Evolutionary conservation across 305 asterid genomes (phyloP).

Genomic region (Rubia peregrina): DNA sequence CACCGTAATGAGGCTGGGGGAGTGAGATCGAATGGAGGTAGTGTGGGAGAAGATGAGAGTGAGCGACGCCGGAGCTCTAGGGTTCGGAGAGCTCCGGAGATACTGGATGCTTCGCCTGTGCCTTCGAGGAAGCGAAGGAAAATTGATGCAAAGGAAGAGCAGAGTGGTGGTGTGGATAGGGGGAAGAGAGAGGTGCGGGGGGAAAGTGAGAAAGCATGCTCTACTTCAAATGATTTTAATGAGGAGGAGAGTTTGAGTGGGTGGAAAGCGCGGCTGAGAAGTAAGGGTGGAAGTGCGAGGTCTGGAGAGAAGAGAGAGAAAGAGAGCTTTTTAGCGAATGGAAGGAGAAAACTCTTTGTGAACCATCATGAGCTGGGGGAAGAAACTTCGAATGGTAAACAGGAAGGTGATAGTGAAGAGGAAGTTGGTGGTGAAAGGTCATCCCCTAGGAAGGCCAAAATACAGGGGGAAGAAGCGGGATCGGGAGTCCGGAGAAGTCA

Average conservation of each 20-base stretch:
- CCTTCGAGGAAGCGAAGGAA: slow-evolving; percentile 66
- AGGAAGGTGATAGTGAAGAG: slow-evolving; percentile 27
- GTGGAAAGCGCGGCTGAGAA: slow-evolving; percentile 70
- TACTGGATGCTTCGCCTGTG: slow-evolving; percentile 88
- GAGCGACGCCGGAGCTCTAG: slow-evolving; percentile 79
- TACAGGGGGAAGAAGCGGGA: slow-evolving; percentile 38
- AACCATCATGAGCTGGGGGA: slow-evolving; percentile 33
- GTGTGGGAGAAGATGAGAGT: slow-evolving; percentile 37
- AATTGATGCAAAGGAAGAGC: slow-evolving; percentile 28
- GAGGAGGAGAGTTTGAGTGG: slow-evolving; percentile 40
- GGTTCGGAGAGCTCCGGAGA: slow-evolving; percentile 69
- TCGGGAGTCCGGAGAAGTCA: slow-evolving; percentile 25
- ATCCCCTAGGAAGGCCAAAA: slow-evolving; percentile 52
- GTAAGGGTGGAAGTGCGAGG: slow-evolving; percentile 33
- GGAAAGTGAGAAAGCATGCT: slow-evolving; percentile 32
- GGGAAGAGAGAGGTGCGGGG: slow-evolving; percentile 32
- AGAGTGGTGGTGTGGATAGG: slow-evolving; percentile 26
- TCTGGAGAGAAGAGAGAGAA: slow-evolving; percentile 25
- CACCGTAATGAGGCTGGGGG: slow-evolving; percentile 36
- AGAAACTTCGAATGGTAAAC: slow-evolving; percentile 25
- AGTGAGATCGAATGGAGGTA: slow-evolving; percentile 27
- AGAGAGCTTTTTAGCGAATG: slow-evolving; percentile 34
- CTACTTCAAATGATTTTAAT: slow-evolving; percentile 39
- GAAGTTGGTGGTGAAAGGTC: slow-evolving; percentile 32
- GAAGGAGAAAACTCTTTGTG: slow-evolving; percentile 60